phyloP scores from a whole-genome alignment of 495 filamentous ascomycete genomes.

The Podospora tetraspora region DNA sequence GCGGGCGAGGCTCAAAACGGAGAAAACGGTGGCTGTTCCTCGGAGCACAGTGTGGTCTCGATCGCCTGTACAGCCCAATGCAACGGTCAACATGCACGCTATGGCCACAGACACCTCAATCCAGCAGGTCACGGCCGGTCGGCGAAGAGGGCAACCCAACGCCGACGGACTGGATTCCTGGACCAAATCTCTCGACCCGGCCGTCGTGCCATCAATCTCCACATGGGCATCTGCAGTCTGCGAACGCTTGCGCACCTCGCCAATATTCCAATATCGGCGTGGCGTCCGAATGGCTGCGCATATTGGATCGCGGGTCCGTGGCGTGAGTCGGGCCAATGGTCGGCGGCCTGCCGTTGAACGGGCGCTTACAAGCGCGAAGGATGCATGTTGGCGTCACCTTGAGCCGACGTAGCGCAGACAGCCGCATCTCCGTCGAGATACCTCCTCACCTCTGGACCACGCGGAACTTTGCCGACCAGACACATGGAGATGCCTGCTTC shows the following conservation, averaged over 20 bases:
- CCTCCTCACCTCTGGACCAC: background rate
- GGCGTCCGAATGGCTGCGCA: conserved; percentile 21
- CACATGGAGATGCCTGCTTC: background rate
- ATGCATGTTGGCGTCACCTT: conserved; percentile 12
- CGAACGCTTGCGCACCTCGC: conserved; percentile 6
- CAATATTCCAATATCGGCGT: conserved; percentile 26
- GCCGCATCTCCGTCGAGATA: background rate
- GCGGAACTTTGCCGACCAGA: conserved; percentile 3
- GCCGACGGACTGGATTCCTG: conserved; percentile 5
- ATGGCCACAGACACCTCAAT: conserved; percentile 9
- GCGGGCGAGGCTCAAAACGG: background rate
- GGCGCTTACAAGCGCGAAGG: conserved; percentile 33
- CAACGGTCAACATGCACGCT: conserved; percentile 16
- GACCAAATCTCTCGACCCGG: background rate
- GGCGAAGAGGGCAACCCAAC: background rate
- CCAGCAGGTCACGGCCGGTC: conserved; percentile 12
- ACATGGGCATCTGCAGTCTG: conserved; percentile 6
- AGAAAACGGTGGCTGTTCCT: background rate
- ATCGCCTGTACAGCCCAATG: conserved; percentile 4
- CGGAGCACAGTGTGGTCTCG: background rate
- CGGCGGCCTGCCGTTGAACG: conserved; percentile 1
- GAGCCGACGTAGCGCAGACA: conserved; percentile 12
- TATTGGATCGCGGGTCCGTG: conserved; percentile 18
- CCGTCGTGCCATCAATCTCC: conserved; percentile 13
- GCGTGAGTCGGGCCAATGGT: conserved; percentile 27